phyloP scores from a whole-genome alignment of 257 asterid species.

The Solanum corneliomulleri region DNA sequence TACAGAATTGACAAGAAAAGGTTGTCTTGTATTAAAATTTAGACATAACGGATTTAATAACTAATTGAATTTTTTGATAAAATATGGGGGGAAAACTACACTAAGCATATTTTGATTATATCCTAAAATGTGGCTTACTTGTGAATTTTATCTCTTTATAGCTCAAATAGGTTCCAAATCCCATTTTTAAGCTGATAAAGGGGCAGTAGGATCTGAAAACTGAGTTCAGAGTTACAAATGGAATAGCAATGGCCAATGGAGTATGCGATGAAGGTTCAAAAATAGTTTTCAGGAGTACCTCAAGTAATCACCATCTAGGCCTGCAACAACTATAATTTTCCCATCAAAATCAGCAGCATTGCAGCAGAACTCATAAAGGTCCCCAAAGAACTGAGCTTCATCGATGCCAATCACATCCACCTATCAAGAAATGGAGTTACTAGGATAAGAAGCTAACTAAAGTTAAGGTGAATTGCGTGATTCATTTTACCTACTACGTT shows the following conservation, averaged over 20 bases:
- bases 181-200: not conserved
- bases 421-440: conserved; percentile 8
- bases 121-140: no score
- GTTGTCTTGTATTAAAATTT: no score
- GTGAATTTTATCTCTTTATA: no score
- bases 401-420: conserved; percentile 86
- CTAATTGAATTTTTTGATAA: no score
- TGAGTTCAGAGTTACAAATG: not conserved
- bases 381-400: conserved; percentile 85
- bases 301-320: conserved; percentile 86
- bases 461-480: not conserved
- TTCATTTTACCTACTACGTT: not conserved
- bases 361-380: conserved; percentile 76
- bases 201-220: not conserved
- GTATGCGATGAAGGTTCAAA: not conserved
- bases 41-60: no score
- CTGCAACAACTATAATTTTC: conserved; percentile 71
- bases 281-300: conserved; percentile 26
- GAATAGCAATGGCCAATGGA: not conserved
- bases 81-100: no score
- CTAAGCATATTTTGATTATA: no score
- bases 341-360: conserved; percentile 88
- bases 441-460: not conserved
- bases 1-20: no score
- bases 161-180: not conserved